phyloP scores from a whole-genome alignment of 805 yeast species.

The Myxozyma sirexii region DNA sequence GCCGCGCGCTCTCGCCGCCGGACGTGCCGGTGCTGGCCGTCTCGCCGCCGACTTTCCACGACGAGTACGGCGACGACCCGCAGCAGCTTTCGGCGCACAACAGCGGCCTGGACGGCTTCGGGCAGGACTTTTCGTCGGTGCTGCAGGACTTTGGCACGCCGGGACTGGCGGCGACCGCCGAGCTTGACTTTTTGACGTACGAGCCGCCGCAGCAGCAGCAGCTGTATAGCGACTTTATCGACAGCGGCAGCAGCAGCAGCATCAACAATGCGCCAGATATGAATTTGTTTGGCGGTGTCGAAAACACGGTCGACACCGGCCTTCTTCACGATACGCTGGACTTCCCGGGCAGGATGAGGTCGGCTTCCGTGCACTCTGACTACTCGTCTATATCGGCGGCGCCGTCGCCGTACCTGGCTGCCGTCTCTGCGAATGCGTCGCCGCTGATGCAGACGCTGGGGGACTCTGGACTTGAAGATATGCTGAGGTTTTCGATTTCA shows the following conservation, averaged over 20 bases:
- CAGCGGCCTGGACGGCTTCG: background rate
- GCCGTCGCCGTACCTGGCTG: slow-evolving; percentile 9
- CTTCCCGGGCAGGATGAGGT: slow-evolving; percentile 9
- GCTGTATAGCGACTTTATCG: background rate
- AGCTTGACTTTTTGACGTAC: background rate
- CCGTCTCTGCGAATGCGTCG: slow-evolving; percentile 2
- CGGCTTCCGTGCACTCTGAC: slow-evolving; percentile 28
- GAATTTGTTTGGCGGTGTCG: background rate
- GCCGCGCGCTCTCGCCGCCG: slow-evolving; percentile 1
- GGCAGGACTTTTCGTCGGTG: no score
- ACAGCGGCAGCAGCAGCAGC: background rate
- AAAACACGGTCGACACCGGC: background rate
- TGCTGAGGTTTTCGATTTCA: slow-evolving; percentile 16
- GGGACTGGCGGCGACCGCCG: background rate
- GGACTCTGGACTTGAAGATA: slow-evolving; percentile 19
- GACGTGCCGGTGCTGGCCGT: background rate
- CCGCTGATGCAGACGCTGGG: slow-evolving; percentile 15
- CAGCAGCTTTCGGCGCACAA: background rate
- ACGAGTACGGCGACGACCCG: background rate
- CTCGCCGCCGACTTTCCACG: slow-evolving; percentile 1
- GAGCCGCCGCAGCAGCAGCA: background rate
- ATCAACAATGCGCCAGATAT: background rate
- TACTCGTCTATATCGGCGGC: slow-evolving; percentile 22
- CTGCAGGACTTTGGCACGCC: background rate
- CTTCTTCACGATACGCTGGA: background rate